phyloP scores from a whole-genome alignment of 169 alveolate species.

The Hepatocystis sp. region DNA sequence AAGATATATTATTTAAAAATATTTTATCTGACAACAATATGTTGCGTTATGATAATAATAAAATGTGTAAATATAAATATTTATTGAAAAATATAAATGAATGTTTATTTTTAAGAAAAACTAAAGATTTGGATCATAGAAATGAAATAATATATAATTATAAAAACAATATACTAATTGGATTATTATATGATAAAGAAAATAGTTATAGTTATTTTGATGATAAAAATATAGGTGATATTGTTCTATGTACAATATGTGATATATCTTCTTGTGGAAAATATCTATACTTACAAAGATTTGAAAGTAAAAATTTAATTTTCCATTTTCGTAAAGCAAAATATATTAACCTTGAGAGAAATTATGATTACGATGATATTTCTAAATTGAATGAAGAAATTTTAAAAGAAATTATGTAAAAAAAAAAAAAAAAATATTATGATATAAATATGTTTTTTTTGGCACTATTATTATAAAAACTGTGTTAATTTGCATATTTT shows the following conservation, averaged over 20 bases:
- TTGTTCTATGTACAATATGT: conserved; percentile 45
- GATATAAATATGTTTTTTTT: too few relatives aligned
- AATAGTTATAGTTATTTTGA: conserved; percentile 59
- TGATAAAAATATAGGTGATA: conserved; percentile 66
- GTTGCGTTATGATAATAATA: conserved; percentile 1
- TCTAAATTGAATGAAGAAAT: conserved; percentile 13
- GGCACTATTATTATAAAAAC: too few relatives aligned
- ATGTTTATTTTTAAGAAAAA: conserved; percentile 8
- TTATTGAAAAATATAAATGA: conserved; percentile 29
- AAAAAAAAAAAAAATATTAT: too few relatives aligned
- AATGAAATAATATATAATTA: conserved; percentile 38
- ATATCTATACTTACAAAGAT: conserved; percentile 53
- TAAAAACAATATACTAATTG: conserved; percentile 65
- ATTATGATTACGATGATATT: conserved; percentile 60
- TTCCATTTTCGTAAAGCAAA: conserved; percentile 57
- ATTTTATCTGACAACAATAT: conserved; percentile 9
- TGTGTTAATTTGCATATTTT: too few relatives aligned
- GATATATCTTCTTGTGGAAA: conserved; percentile 65
- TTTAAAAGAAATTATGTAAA: conserved; percentile 29
- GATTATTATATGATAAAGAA: conserved; percentile 67
- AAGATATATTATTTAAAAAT: conserved; percentile 40
- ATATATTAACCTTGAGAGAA: conserved; percentile 50
- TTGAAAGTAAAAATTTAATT: conserved; percentile 43
- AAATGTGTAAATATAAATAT: conserved; percentile 9
- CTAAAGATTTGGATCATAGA: conserved; percentile 7